Evolutionary conservation across 805 yeast species (phyloP).

Genomic region (Groenewaldozyma tartarivorans): DNA sequence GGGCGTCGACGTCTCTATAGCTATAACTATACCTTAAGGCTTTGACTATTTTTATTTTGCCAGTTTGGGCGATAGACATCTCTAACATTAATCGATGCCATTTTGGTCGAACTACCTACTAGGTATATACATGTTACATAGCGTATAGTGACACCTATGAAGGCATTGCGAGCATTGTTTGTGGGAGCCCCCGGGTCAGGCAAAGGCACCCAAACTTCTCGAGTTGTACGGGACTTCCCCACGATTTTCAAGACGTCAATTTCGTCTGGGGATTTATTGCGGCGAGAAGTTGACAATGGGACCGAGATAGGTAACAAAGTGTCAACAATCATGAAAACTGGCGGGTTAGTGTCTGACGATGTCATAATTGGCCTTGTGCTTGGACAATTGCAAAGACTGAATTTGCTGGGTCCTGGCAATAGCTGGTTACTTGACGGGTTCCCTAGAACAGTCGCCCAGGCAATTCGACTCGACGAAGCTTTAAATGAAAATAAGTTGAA

Average conservation of each 20-base stretch:
- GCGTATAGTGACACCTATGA: constrained; percentile 3
- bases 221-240: constrained; percentile 47
- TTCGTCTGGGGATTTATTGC: constrained; percentile 77
- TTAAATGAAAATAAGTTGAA: constrained; percentile 41
- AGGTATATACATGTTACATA: no score
- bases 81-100: no score
- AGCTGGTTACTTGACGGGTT: constrained; percentile 86
- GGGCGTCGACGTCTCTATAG: no score
- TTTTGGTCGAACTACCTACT: no score
- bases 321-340: constrained; percentile 44
- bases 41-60: no score
- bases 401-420: constrained; percentile 36
- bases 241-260: constrained; percentile 42
- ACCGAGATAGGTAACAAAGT: constrained; percentile 48
- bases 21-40: no score
- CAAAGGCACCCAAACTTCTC: constrained; percentile 78
- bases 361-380: constrained; percentile 53
- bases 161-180: constrained; percentile 45
- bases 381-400: constrained; percentile 33
- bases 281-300: constrained; percentile 50
- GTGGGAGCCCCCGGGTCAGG: constrained; percentile 96
- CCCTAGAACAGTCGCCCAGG: constrained; percentile 75
- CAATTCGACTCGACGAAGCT: constrained; percentile 44
- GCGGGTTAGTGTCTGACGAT: constrained; percentile 65
- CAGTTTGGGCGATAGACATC: no score